Conservation (phyloP, 441 rosid genomes). For the Erodium chrysanthum region DNA sequence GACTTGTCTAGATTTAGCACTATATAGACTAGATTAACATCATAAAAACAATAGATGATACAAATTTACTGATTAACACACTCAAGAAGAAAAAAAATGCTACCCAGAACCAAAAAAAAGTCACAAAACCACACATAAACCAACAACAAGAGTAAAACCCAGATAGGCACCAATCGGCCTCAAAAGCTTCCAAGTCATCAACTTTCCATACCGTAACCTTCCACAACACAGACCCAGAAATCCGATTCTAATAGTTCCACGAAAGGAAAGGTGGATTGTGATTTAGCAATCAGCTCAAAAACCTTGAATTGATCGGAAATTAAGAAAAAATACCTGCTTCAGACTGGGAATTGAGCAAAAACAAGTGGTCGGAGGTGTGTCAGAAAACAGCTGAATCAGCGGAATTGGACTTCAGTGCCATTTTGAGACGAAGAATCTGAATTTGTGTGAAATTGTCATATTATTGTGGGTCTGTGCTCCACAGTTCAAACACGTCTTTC, state of each 20-base stretch:
- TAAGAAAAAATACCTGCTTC: conserved; percentile 3
- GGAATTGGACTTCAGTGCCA: neutral
- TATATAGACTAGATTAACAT: neutral
- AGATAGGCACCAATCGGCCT: conserved; percentile 5
- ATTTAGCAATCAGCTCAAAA: neutral
- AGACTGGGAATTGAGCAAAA: conserved; percentile 2
- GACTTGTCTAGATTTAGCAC: neutral
- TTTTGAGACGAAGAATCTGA: neutral
- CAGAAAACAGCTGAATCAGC: neutral
- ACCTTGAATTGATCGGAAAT: neutral
- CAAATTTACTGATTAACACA: neutral
- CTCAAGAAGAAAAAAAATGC: neutral
- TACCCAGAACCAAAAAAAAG: neutral
- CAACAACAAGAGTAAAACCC: neutral
- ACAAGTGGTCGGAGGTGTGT: neutral
- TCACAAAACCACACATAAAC: neutral
- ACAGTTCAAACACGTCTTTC: conserved; percentile 4
- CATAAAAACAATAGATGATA: neutral
- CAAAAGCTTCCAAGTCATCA: neutral
- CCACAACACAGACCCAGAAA: neutral
- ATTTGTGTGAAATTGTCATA: neutral
- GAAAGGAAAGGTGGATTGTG: neutral
- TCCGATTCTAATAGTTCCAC: neutral
- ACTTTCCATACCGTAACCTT: neutral
- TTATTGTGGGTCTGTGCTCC: neutral